Conservation (phyloP, 2,329 filamentous ascomycete genomes). For the Sporothrix pseudoabietina region DNA sequence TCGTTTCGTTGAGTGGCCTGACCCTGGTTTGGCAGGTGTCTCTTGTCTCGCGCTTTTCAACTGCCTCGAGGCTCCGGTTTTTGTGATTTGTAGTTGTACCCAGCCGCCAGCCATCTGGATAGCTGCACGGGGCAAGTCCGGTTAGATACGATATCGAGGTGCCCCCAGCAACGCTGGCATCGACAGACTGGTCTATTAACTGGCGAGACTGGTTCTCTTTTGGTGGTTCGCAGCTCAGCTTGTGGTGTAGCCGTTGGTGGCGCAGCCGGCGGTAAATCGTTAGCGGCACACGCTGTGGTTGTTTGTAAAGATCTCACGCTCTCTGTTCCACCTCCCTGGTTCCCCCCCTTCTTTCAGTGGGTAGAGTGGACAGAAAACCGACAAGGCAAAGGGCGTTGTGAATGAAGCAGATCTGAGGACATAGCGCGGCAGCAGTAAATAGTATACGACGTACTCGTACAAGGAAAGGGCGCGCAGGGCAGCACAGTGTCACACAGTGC, state of each 20-base stretch:
- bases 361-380: background rate
- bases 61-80: background rate
- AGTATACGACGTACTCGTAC: background rate
- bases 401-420: background rate
- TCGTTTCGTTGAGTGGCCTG: background rate
- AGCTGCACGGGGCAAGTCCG: no score
- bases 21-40: background rate
- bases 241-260: constrained; percentile 20
- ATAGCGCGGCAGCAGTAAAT: background rate
- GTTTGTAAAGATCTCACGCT: constrained; percentile 5
- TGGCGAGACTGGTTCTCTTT: background rate
- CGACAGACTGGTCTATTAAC: background rate
- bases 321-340: background rate
- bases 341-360: constrained; percentile 10
- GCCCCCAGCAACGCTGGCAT: background rate
- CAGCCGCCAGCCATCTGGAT: background rate
- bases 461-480: background rate
- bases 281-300: constrained; percentile 20
- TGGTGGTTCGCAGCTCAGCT: background rate
- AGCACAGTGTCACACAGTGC: constrained; percentile 10
- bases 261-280: constrained; percentile 27
- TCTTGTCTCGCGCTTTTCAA: background rate
- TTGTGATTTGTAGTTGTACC: constrained; percentile 1
- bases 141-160: background rate
- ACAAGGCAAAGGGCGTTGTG: background rate